These are phyloP conservation scores for Russula ochroleuca DNA, from an alignment of 768 basidiomycete species.

Conservation along the genomic window DNA sequence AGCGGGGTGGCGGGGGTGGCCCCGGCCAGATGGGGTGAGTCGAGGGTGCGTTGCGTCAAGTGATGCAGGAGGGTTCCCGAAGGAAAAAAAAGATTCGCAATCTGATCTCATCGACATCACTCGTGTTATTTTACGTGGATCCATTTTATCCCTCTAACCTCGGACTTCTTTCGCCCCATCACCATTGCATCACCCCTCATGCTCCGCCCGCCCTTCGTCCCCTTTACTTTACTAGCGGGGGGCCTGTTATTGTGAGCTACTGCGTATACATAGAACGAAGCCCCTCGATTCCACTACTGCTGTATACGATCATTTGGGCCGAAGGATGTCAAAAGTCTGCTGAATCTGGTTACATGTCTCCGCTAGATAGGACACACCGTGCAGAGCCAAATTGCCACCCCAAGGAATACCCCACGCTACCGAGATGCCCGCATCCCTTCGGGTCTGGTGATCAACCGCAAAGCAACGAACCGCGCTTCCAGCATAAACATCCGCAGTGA, in stretches of 20 bases:
- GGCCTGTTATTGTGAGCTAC: neutral
- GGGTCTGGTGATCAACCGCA: neutral
- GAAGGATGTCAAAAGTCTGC: neutral
- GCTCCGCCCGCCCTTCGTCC: neutral
- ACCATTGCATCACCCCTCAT: no score
- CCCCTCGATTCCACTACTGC: neutral
- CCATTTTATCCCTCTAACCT: neutral
- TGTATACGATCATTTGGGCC: neutral
- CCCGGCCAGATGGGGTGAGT: no score
- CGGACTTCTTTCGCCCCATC: constrained; percentile 1
- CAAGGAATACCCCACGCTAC: neutral
- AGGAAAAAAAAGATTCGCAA: neutral
- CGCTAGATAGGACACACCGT: neutral
- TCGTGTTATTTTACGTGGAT: constrained; percentile 19
- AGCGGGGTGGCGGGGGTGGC: no score
- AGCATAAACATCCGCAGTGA: neutral
- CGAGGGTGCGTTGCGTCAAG: neutral
- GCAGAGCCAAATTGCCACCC: neutral
- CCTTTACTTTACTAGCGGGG: neutral
- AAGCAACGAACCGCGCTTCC: neutral
- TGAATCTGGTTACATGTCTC: constrained; percentile 2
- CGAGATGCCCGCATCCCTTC: neutral
- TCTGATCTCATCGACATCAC: constrained; percentile 10
- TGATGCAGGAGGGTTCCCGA: neutral
- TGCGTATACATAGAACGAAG: neutral